These are phyloP conservation scores for Ceratobasidium theobromae DNA, from an alignment of 1,284 basidiomycete genomes.

Conservation along the genomic window DNA sequence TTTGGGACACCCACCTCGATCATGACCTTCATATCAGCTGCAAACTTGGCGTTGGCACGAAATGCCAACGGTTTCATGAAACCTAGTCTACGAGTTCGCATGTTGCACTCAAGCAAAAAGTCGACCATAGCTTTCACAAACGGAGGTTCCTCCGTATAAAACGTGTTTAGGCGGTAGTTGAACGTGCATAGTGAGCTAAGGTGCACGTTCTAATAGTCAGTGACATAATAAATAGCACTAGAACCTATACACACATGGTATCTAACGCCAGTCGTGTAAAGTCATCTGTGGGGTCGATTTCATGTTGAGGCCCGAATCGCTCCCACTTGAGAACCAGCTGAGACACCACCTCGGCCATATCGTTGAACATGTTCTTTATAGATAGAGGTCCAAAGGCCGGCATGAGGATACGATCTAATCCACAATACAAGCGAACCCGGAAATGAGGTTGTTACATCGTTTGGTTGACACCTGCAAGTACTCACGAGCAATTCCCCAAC, in stretches of 20 bases:
- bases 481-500: constrained; percentile 54
- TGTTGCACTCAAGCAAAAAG: constrained; percentile 35
- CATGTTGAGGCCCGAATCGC: constrained; percentile 48
- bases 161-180: constrained; percentile 41
- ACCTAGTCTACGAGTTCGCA: constrained; percentile 31
- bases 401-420: constrained; percentile 54
- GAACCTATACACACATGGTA: constrained; percentile 43
- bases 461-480: not conserved
- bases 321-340: constrained; percentile 55
- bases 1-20: constrained; percentile 35
- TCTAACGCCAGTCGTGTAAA: constrained; percentile 55
- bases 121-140: constrained; percentile 39
- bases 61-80: constrained; percentile 34
- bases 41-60: constrained; percentile 31
- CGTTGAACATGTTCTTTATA: constrained; percentile 53
- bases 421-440: not conserved
- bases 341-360: constrained; percentile 54
- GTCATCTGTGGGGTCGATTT: constrained; percentile 51
- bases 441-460: not conserved
- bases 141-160: constrained; percentile 41
- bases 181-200: constrained; percentile 47
- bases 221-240: not conserved
- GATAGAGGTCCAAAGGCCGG: constrained; percentile 54
- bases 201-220: not conserved
- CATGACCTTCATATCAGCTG: constrained; percentile 36